Evolutionary conservation across 1,284 basidiomycete genomes (phyloP), one percentile per base, ranked within the genome.

Genomic region (Mycosarcoma mackinlayi): DNA sequence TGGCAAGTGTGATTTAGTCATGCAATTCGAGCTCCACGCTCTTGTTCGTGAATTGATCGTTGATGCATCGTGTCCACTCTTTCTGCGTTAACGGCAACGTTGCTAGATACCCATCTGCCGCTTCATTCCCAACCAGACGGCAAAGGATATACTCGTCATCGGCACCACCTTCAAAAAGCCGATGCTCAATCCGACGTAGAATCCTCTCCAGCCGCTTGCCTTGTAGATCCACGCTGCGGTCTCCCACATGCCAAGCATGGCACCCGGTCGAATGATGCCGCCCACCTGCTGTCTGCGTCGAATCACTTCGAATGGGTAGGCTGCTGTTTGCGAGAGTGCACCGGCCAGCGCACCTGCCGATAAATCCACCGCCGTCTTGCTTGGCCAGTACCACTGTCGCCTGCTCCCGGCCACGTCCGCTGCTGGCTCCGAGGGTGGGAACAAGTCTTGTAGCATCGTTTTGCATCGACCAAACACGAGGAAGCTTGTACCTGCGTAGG

Each of bases 91-190:
- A 14, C 27, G 16, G 14, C 41, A 23, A 8, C 21, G 18, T 19
- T 16, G n/a, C 59, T 50, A 79, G n/a, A 80, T 76, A 14, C 76
- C 79, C 64, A 82, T 75, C 53, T 71, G 68, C 27, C 80, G 55
- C 64, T 82, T 82, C 79, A 82, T 81, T 10, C 62, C 77, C 14
- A 79, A 54, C 80, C 80, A 82, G 10, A 77, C 72, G 1, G 80
- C 78, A 54, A 81, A 82, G 31, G 58, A 70, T 35, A 82, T 79
- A 47, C 77, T 78, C 16, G 92, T 96, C 94, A 98, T 97, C 13
- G 95, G 95, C 50, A 98, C 87, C n/a, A 97, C 90, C 86, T 98
- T 98, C 58, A 98, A 79, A 84, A 93, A 96, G 0, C 96, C 96
- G 72, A 98, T 93, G 58, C 89, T 89, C 70, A 99, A 84, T 0